Conservation (phyloP, 2,329 filamentous ascomycete genomes). For the Trichothecium roseum region DNA sequence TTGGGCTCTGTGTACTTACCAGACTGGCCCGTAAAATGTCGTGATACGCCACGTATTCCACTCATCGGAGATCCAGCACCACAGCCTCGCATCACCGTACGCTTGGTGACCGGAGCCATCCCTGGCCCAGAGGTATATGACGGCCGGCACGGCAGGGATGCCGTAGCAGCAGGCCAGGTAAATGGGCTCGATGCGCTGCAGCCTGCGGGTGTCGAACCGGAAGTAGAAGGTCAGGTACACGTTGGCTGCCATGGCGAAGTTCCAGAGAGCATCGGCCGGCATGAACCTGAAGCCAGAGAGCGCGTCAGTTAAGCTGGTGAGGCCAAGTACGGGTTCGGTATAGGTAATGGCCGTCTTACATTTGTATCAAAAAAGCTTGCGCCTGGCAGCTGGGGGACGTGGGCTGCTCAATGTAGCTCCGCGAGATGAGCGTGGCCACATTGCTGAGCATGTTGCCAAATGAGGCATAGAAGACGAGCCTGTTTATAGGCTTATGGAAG, state of each 20-base stretch:
- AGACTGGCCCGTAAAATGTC: conserved; percentile 59
- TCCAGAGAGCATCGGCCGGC: conserved; percentile 62
- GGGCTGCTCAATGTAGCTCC: conserved; percentile 41
- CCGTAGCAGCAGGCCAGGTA: conserved; percentile 62
- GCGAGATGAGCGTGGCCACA: conserved; percentile 64
- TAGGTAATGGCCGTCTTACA: too few species aligned
- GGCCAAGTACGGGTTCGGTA: too few species aligned
- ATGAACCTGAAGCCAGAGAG: conserved; percentile 51
- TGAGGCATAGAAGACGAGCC: conserved; percentile 73
- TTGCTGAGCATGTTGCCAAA: conserved; percentile 74
- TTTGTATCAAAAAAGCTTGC: conserved; percentile 73
- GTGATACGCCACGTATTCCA: conserved; percentile 60
- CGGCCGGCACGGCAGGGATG: conserved; percentile 52
- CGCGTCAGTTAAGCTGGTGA: too few species aligned
- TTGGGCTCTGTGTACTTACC: too few species aligned
- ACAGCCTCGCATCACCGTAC: conserved; percentile 63
- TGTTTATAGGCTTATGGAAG: conserved; percentile 81
- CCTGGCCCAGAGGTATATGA: conserved; percentile 52
- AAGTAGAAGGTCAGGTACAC: conserved; percentile 69
- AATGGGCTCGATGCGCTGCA: conserved; percentile 55
- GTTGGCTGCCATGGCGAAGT: conserved; percentile 68
- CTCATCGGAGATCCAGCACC: conserved; percentile 61
- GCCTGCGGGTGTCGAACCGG: conserved; percentile 50
- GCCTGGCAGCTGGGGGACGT: conserved; percentile 52
- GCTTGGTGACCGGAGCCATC: conserved; percentile 37